Evolutionary conservation across 768 basidiomycete genomes (phyloP), one percentile per base, ranked within the genome.

Genomic region (Megacollybia marginata): DNA sequence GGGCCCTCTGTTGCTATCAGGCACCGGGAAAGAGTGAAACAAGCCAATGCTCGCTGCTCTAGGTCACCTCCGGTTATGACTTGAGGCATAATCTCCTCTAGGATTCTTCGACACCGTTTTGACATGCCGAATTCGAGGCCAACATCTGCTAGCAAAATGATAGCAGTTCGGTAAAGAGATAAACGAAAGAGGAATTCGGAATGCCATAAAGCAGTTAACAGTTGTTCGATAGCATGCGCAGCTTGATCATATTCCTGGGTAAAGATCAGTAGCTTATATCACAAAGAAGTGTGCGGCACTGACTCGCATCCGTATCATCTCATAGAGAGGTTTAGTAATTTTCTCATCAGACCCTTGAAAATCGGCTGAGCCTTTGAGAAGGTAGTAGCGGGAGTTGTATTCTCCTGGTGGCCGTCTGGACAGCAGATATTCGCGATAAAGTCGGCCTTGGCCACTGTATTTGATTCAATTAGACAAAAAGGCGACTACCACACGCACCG

Each of bases 41-140:
- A 87, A 35, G 80, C 85, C 46, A 86, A 75, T 12, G 83, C 90
- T 44, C 88, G 78, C 50, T 82, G 83, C 60, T 92, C 90, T 12
- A 85, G 58, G 54, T 92, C 87, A 46, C 79, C 74, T 5, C 86
- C 89, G 47, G 68, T 69, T 42, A 89, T 79, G 33, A 91, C 90
- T 69, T 92, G 90, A 18, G 90, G 90, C 72, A 92, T 76, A 43
- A 91, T 79, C 52, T 87, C 88, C 44, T 89, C 83, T 43, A 93
- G 56, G 46, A 91, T 73, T 50, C 72, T 74, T 54, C 68, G 71
- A 50, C 80, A 82, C 52, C 79, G 74, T 57, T 78, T 76, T 12
- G 83, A 76, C 76, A 91, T 80, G 13, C 82, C 84, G 59, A 87
- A 85, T 57, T 91, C 87, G 16, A 92, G 65, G 8, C 82, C 80